Evolutionary conservation across 1,284 basidiomycete genomes (phyloP), one percentile per base, ranked within the genome.

Genomic region (Afroboletus lepidellus): DNA sequence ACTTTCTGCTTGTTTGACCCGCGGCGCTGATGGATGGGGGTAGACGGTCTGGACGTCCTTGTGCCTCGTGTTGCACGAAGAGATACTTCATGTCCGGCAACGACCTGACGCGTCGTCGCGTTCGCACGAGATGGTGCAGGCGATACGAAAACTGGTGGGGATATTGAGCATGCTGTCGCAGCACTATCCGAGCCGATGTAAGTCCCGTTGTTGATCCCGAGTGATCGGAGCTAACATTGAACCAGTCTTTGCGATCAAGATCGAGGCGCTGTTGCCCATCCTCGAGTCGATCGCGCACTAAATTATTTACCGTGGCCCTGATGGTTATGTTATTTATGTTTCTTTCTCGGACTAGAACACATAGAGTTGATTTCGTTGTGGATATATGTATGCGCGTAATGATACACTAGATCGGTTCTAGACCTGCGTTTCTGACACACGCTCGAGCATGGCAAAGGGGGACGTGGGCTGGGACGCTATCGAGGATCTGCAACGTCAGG

Each of bases 381-480:
- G 36, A 48, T 39, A 37, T 25, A 41, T 33, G 6, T 30, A 39
- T 39, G 41, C 15, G 15, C 18, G 18, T 16, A 43, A 32, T 52
- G n/a, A 15, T 59, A 48, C 8, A 36, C 38, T 41, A 36, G 33
- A 42, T 24, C 33, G 15, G 33, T n/a, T n/a, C 29, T 32, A 21
- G 3, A 21, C n/a, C 6, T 8, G 18, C 13, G 30, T 24, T n/a
- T 62, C 41, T 56, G 24, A 61, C 36, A 39, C 55, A 63, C 8
- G 56, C 21, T 67, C 63, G 41, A 64, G 29, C 16, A 68, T 55
- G 18, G 66, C 56, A 39, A 67, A 68, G 1, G 64, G 66, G 6
- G 66, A 68, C 2, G 58, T 52, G 0, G 60, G 36, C 27, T 61
- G 66, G 8, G 64, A 58, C 32, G 63, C 63, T 68, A 49, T 27